Evolutionary conservation across 306 rosid species (phyloP), one percentile per base, ranked within the genome.

Genomic region (Pachyrhizus erosus): DNA sequence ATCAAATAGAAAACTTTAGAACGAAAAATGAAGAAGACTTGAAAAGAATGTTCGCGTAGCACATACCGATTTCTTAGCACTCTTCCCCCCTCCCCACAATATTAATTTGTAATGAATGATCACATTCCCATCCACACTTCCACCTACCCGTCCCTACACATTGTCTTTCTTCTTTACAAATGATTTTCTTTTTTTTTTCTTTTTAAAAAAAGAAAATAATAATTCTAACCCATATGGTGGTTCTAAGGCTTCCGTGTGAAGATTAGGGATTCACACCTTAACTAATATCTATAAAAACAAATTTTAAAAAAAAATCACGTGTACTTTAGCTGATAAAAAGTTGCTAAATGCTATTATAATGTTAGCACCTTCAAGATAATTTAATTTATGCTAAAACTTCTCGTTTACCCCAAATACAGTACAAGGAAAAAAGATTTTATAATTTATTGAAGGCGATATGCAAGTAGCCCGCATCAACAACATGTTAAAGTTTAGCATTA

Each of bases 261-360:
- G 75, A 62, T 80, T 48, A 66, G 81, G 40, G 81, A 79, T 45
- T 74, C 42, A 57, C 77, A 58, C 74, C 54, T 64, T 66, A 34
- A 55, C 51, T 57, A 74, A 46, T 58, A 42, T 18, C 29, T 18
- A 75, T 20, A 21, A 27, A 57, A 33, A 5, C 66, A 58, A 37
- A 23, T 43, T 49, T 20, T 9, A 48, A 45, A 33, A 76, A 24
- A 48, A 54, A 75, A 55, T 76, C 79, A 37, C 52, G 85, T 73
- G 70, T 42, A 11, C 76, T 85, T 66, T 62, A 21, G 70, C 23
- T 18, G 1, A 75, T 62, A 75, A 60, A 80, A 61, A 14, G 60
- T 51, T 20, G 27, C 17, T n/a, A 34, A 51, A 46, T 69, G 64
- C 9, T 61, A 58, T 45, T 46, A 57, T 48, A 80, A 46, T 75